Base-by-base conservation (phyloP, 768 basidiomycete species). In the Symmetrospora coprosmae region DNA sequence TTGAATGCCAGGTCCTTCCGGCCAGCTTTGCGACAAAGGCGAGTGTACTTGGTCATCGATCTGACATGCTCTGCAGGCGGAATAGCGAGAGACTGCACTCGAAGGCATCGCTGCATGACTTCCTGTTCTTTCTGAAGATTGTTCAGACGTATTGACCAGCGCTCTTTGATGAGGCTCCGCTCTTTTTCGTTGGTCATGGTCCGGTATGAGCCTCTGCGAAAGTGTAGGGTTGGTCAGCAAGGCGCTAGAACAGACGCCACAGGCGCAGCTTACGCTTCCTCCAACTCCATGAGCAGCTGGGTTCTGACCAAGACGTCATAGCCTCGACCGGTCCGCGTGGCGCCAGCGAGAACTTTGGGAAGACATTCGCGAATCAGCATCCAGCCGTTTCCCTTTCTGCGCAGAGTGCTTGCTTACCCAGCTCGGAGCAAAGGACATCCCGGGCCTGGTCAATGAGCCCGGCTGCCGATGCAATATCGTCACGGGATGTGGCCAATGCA, bases 231-330 rank as follows among this genome's bases (percentile, higher is more conserved):
- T n/a, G n/a, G n/a, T n/a, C n/a, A n/a, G n/a, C n/a, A n/a, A n/a
- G n/a, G n/a, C n/a, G n/a, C n/a, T n/a, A n/a, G n/a, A n/a, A n/a
- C n/a, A n/a, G n/a, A n/a, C n/a, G n/a, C n/a, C n/a, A n/a, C n/a
- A n/a, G n/a, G n/a, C n/a, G n/a, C 4, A 3, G 23, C 55, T 43
- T 34, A 58, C 55, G 37, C 60, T 43, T 61, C 60, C 41, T 61
- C 60, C 28, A 61, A 49, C 60, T 61, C 60, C 3, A 49, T 49
- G 4, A 61, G 49, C 14, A 61, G 31, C 21, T 61, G 60, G 19
- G 60, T 39, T 2, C 60, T 48, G 2, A 46, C 43, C 47, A 61
- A 31, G 23, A 61, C 23, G n/a, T 50, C 47, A 27, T 61, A 61
- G 23, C 19, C 60, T 4, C 48, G 33, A 13, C 47, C 35, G 13